These are phyloP conservation scores for Leptomonas seymouri DNA, from an alignment of 208 protist species.

Conservation along the genomic window DNA sequence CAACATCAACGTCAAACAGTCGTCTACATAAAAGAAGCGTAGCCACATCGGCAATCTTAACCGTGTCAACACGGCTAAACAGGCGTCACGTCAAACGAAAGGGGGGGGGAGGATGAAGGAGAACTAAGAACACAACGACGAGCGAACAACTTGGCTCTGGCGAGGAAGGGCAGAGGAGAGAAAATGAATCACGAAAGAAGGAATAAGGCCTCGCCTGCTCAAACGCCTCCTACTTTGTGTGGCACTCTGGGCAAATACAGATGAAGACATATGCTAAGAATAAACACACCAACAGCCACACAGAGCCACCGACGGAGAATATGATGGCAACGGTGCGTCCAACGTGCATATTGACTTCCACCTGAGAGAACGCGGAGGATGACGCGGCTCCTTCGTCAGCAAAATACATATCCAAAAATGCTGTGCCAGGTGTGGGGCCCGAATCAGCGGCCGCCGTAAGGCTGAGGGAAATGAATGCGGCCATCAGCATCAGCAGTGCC, in stretches of 20 bases:
- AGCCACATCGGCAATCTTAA: too few relatives aligned
- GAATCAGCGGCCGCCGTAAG: neutral
- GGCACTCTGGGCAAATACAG: conserved; percentile 11
- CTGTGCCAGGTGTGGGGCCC: neutral
- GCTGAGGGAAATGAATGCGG: neutral
- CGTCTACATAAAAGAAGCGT: neutral
- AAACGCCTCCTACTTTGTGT: conserved; percentile 21
- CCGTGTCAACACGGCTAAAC: too few relatives aligned
- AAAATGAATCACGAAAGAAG: too few relatives aligned
- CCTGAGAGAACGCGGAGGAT: neutral
- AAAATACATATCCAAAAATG: neutral
- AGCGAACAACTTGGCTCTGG: too few relatives aligned
- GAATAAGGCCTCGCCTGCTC: too few relatives aligned
- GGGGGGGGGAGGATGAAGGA: neutral
- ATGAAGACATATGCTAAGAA: conserved; percentile 30
- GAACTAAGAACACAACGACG: too few relatives aligned
- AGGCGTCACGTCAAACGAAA: too few relatives aligned
- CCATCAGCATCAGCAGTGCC: neutral
- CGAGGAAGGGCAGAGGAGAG: too few relatives aligned
- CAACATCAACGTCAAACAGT: neutral
- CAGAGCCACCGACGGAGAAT: conserved; percentile 8
- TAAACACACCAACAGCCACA: conserved; percentile 16
- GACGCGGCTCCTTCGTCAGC: neutral
- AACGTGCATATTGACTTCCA: conserved; percentile 20
- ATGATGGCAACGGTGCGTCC: conserved; percentile 19